Percentiles rank a stretch among this genome's conserved stretches.
Evolutionary conservation across 139 green algal genomes (phyloP).

Genomic region (Monoraphidium neglectum): DNA sequence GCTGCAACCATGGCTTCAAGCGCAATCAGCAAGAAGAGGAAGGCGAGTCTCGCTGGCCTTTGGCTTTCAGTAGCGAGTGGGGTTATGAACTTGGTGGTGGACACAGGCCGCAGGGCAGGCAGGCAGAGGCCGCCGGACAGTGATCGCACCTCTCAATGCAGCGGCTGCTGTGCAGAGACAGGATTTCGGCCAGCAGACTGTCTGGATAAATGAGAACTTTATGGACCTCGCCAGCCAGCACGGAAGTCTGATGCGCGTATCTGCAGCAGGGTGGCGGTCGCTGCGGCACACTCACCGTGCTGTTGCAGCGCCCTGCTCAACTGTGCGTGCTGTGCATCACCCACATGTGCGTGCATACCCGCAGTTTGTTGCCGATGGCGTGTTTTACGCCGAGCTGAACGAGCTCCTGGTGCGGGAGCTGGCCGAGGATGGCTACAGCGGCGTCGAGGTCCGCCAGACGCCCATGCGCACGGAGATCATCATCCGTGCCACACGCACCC

Average conservation of each 20-base stretch:
- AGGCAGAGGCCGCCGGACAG: too few species aligned
- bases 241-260: not conserved
- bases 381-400: slow-evolving; percentile 99
- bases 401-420: slow-evolving; percentile 98
- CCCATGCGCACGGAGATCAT: slow-evolving; percentile 99
- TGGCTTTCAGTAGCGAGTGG: not conserved
- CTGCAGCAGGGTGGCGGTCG: too few species aligned
- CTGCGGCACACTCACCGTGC: not conserved
- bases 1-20: slow-evolving; percentile 23
- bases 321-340: not conserved
- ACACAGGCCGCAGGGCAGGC: not conserved
- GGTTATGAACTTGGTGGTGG: not conserved
- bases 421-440: slow-evolving; percentile 97
- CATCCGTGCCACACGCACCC: slow-evolving; percentile 97
- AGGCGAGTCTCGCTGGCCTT: slow-evolving; percentile 31
- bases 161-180: too few species aligned
- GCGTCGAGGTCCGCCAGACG: slow-evolving; percentile 98
- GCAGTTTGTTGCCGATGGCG: slow-evolving; percentile 98
- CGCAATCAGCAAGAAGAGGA: slow-evolving; percentile 60
- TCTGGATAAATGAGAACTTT: too few species aligned
- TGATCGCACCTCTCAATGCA: too few species aligned
- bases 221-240: not conserved
- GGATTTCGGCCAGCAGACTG: too few species aligned
- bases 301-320: not conserved
- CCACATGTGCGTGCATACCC: slow-evolving; percentile 1